Conservation (phyloP, 345 rosid species). For the Odontarrhena argentea region DNA sequence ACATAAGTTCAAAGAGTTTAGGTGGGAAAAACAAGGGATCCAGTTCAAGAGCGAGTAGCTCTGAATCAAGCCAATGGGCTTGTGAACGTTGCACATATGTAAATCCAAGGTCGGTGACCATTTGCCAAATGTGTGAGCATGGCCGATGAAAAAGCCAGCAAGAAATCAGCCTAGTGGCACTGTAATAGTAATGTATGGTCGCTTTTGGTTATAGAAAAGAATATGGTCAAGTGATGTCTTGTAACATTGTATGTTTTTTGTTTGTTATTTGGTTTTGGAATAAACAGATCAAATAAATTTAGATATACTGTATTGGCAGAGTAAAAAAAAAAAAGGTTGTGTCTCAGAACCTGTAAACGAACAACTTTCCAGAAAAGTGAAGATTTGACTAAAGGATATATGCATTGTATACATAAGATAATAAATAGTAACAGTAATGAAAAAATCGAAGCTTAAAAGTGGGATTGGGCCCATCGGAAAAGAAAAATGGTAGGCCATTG, state of each 20-base stretch:
- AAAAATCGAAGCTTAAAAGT: no score
- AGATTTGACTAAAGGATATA: no score
- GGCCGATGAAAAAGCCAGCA: conserved; percentile 37
- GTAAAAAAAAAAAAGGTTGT: no score
- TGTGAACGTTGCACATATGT: conserved; percentile 78
- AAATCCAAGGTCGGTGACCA: conserved; percentile 53
- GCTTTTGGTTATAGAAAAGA: conserved; percentile 13
- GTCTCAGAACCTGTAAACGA: no score
- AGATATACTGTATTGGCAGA: neutral
- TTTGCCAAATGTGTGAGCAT: conserved; percentile 76
- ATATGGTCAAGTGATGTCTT: conserved; percentile 20
- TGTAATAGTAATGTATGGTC: conserved; percentile 26
- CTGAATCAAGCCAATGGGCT: conserved; percentile 67
- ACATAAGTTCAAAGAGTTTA: conserved; percentile 53
- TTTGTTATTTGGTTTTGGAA: neutral
- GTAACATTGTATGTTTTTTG: conserved; percentile 20
- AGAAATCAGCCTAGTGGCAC: neutral
- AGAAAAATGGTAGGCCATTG: no score
- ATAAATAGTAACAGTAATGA: no score
- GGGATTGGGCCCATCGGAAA: no score
- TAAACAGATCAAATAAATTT: neutral
- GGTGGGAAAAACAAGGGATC: conserved; percentile 62
- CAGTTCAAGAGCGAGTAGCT: conserved; percentile 52
- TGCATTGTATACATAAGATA: no score
- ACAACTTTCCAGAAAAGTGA: no score